Percentiles rank a stretch among this genome's conserved stretches.
phyloP scores from a whole-genome alignment of 345 rosid species.

The Camelina laxa region DNA sequence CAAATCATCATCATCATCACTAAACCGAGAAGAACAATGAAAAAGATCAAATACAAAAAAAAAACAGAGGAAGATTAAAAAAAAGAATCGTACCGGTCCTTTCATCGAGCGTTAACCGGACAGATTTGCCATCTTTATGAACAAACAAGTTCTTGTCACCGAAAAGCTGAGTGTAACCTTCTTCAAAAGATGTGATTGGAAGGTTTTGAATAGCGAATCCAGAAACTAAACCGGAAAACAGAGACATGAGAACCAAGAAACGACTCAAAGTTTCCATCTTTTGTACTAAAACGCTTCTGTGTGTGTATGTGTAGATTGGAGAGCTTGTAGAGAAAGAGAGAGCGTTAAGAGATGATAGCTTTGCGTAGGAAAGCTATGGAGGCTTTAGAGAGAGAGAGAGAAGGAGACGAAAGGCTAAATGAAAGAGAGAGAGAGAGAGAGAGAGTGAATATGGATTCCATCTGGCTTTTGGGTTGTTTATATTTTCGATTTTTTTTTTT shows the following conservation, averaged over 20 bases:
- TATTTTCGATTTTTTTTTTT: constrained; percentile 29
- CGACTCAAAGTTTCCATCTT: constrained; percentile 47
- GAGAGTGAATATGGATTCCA: constrained; percentile 46
- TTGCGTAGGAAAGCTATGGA: constrained; percentile 34
- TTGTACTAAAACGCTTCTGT: constrained; percentile 2
- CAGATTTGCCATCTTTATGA: constrained; percentile 77
- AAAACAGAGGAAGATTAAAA: neutral
- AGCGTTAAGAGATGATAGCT: constrained; percentile 41
- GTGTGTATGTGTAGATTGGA: neutral
- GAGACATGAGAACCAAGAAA: constrained; percentile 47
- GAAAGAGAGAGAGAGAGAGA: constrained; percentile 35
- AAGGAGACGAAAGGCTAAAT: constrained; percentile 33
- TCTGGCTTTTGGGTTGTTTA: constrained; percentile 42
- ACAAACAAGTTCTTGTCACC: constrained; percentile 81
- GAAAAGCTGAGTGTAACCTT: constrained; percentile 86
- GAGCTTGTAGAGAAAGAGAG: constrained; percentile 25
- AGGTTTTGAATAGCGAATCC: constrained; percentile 54
- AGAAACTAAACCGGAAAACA: constrained; percentile 54
- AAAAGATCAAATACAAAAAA: neutral
- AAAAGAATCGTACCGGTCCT: constrained; percentile 66
- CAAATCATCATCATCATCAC: neutral
- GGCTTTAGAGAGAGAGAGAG: constrained; percentile 34
- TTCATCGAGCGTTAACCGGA: constrained; percentile 84
- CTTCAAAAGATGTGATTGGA: constrained; percentile 79
- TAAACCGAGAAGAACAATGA: neutral